A percentile compares a stretch with the other conserved stretches of the same genome.
These are phyloP conservation scores for Salix dunnii DNA, from an alignment of 345 rosid genomes.

Conservation along the genomic window DNA sequence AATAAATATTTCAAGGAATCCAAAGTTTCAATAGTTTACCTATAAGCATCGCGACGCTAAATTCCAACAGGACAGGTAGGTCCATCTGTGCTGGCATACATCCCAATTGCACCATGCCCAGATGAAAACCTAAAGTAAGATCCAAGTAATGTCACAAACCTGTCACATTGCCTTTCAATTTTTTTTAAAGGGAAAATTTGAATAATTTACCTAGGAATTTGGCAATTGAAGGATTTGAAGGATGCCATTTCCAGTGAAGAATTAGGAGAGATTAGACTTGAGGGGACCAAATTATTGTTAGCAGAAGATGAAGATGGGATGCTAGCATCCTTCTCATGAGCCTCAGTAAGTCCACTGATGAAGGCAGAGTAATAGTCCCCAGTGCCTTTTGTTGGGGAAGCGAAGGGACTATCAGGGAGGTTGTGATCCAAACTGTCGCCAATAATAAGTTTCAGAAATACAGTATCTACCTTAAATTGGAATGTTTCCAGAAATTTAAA, in stretches of 20 bases:
- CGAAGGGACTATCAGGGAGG: constrained; percentile 74
- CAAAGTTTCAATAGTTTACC: constrained; percentile 27
- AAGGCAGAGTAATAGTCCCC: constrained; percentile 34
- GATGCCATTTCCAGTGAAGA: constrained; percentile 51
- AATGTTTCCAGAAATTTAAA: not conserved
- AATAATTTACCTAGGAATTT: constrained; percentile 57
- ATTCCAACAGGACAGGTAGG: constrained; percentile 89
- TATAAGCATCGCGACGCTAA: constrained; percentile 35
- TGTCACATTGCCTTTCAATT: not conserved
- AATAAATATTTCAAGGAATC: constrained; percentile 11
- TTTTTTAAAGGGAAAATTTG: no score
- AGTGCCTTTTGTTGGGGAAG: constrained; percentile 44
- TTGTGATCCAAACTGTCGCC: constrained; percentile 57
- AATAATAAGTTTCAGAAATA: not conserved
- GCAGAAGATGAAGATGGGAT: constrained; percentile 30
- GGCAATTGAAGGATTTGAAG: constrained; percentile 70
- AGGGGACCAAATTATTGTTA: constrained; percentile 37
- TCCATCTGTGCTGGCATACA: constrained; percentile 69
- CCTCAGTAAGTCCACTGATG: constrained; percentile 23
- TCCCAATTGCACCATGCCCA: constrained; percentile 56
- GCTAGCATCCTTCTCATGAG: constrained; percentile 34
- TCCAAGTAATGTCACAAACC: not conserved
- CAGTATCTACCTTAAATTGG: not conserved
- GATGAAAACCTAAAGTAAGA: constrained; percentile 49
- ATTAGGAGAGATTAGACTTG: constrained; percentile 34